These are phyloP conservation scores for Phaeosphaeriaceae sp. DNA, from an alignment of 2,329 filamentous ascomycete species.

Conservation along the genomic window DNA sequence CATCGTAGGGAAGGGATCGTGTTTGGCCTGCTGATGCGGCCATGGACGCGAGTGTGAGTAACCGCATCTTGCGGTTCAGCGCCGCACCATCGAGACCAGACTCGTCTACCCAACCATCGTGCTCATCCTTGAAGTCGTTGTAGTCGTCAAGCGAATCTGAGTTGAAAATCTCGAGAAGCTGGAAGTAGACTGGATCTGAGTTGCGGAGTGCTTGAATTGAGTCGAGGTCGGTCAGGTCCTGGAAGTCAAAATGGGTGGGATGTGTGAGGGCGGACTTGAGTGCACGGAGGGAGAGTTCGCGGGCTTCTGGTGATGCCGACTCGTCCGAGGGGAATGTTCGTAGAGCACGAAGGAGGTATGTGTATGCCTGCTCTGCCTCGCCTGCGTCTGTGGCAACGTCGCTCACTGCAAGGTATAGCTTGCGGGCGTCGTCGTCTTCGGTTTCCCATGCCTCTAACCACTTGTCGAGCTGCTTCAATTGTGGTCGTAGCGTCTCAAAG, in stretches of 20 bases:
- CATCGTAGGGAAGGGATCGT: constrained; percentile 85
- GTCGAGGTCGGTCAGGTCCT: constrained; percentile 72
- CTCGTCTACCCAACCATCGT: constrained; percentile 83
- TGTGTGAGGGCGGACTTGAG: constrained; percentile 71
- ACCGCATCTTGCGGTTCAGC: constrained; percentile 92
- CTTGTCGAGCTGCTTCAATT: constrained; percentile 79
- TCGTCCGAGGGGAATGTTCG: constrained; percentile 73
- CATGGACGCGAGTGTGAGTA: constrained; percentile 89
- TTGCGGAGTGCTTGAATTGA: constrained; percentile 86
- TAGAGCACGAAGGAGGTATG: constrained; percentile 77
- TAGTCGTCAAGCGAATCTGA: constrained; percentile 95
- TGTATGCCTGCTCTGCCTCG: constrained; percentile 76
- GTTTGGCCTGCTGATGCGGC: constrained; percentile 78
- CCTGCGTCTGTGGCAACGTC: constrained; percentile 80
- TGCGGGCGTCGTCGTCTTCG: constrained; percentile 80
- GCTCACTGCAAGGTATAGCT: constrained; percentile 81
- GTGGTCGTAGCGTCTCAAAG: constrained; percentile 83
- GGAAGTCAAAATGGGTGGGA: constrained; percentile 73
- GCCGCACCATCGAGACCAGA: constrained; percentile 73
- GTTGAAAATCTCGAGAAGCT: constrained; percentile 94
- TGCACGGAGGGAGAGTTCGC: constrained; percentile 66
- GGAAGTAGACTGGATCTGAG: constrained; percentile 82
- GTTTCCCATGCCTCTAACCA: constrained; percentile 88
- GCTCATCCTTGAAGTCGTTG: constrained; percentile 92
- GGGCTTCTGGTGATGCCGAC: constrained; percentile 60